Evolutionary conservation across 2,329 filamentous ascomycete species (phyloP), one percentile per base, ranked within the genome.

Genomic region (Hymenoscyphus fraxineus): DNA sequence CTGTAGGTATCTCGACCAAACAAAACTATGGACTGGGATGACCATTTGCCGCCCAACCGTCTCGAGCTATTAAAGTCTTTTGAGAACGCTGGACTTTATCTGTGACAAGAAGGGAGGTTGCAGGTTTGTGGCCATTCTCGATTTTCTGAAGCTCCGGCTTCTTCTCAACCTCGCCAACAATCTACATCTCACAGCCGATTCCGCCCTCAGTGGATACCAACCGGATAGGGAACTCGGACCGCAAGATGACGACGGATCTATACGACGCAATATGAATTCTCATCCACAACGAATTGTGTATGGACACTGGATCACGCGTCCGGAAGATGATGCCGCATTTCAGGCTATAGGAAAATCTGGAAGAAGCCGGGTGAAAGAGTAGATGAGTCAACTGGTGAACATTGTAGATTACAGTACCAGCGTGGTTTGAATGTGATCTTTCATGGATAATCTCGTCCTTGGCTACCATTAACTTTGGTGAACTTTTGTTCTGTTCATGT

Each of bases 291-390:
- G 15, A 41, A 27, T n/a, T 38, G 31, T 15, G 47, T 59, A 31
- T 38, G 19, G 16, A 38, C 38, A 40, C 31, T n/a, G 58, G n/a
- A 57, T n/a, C 13, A 38, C 6, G 31, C 44, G 10, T 60, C 44
- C 59, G 59, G 31, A 15, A 31, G 22, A 38, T 41, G 41, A 41
- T 60, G 60, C 7, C 60, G 47, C 35, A 41, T 35, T 61, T 61
- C 60, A 61, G 60, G 60, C 60, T 61, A 47, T 57, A n/a, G n/a
- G 35, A 40, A 31, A 57, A 56, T 54, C 44, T 16, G 59, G 59
- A 32, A 51, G 19, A 32, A 32, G 15, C 35, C 19, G 19, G 15
- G 38, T 16, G 41, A 22, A 47, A 31, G 27, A 47, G 32, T 10
- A 35, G 35, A 10, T 7, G 9, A 5, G 35, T 10, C 35, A 35